phyloP scores from a whole-genome alignment of 306 rosid genomes.

The Lablab purpureus region DNA sequence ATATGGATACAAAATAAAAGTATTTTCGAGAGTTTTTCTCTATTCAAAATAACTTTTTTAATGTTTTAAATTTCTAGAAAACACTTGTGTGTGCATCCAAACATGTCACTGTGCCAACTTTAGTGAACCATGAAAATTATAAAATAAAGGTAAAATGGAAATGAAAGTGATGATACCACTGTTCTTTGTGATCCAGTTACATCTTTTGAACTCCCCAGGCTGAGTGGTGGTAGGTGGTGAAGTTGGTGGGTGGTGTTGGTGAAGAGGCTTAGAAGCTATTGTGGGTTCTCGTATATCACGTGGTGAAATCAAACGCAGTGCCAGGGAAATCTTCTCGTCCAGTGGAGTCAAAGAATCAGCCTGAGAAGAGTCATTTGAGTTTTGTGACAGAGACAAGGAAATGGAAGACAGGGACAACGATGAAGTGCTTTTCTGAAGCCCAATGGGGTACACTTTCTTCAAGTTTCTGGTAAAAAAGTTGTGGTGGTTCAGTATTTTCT shows the following conservation, averaged over 20 bases:
- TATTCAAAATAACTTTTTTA: too few species aligned
- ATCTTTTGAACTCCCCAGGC: conserved; percentile 72
- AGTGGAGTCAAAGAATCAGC: conserved; percentile 70
- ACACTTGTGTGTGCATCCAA: too few species aligned
- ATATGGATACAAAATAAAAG: too few species aligned
- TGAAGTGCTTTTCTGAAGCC: conserved; percentile 83
- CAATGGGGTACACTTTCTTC: conserved; percentile 93
- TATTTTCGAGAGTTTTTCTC: too few species aligned
- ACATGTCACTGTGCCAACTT: too few species aligned
- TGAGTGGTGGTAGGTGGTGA: conserved; percentile 24
- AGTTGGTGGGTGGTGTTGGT: conserved; percentile 45
- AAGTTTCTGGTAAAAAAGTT: conserved; percentile 62
- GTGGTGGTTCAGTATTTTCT: conserved; percentile 58
- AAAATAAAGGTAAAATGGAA: neutral
- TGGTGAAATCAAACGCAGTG: conserved; percentile 68
- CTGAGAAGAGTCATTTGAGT: conserved; percentile 83
- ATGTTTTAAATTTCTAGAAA: too few species aligned
- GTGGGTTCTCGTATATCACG: conserved; percentile 60
- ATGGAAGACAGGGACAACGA: conserved; percentile 76
- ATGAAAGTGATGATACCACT: conserved; percentile 63
- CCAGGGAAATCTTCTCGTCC: conserved; percentile 75
- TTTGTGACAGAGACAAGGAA: conserved; percentile 86
- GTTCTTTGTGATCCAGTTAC: conserved; percentile 86
- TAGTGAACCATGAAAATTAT: too few species aligned
- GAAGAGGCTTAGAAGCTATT: conserved; percentile 52